Evolutionary conservation across 2,329 filamentous ascomycete genomes (phyloP).

Genomic region (Penicillium sp.): DNA sequence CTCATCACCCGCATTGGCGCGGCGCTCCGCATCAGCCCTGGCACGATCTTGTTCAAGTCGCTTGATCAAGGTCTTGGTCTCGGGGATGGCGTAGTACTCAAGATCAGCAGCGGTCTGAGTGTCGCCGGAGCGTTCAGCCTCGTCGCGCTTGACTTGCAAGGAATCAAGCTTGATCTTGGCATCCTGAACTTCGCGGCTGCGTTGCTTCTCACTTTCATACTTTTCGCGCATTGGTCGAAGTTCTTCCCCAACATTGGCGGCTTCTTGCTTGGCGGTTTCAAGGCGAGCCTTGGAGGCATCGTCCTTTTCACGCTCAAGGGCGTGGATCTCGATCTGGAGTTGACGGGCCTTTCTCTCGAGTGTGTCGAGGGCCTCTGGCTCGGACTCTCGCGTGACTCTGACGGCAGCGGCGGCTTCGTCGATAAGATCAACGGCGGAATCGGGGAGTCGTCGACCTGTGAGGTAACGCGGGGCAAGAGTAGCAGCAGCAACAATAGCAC

Average conservation of each 20-base stretch:
- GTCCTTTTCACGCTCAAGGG: constrained; percentile 89
- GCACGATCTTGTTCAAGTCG: constrained; percentile 79
- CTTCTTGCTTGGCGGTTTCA: constrained; percentile 80
- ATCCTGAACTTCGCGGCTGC: constrained; percentile 88
- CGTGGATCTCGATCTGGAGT: constrained; percentile 96
- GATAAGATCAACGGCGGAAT: constrained; percentile 94
- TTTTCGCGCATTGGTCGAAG: constrained; percentile 88
- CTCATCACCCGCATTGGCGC: constrained; percentile 58
- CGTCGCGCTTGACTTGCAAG: constrained; percentile 87
- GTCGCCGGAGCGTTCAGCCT: constrained; percentile 85
- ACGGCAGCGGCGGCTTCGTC: constrained; percentile 98
- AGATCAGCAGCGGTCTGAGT: constrained; percentile 87
- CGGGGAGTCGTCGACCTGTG: constrained; percentile 84
- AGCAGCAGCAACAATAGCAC: constrained; percentile 87
- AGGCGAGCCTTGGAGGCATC: constrained; percentile 86
- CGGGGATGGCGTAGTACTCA: constrained; percentile 95
- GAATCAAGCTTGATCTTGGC: constrained; percentile 93
- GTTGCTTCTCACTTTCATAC: constrained; percentile 89
- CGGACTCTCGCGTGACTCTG: constrained; percentile 89
- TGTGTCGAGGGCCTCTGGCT: constrained; percentile 93
- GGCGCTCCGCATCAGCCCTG: constrained; percentile 70
- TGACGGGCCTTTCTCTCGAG: constrained; percentile 88
- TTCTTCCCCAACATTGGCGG: constrained; percentile 92
- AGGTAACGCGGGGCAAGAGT: constrained; percentile 91
- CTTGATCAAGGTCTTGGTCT: constrained; percentile 79